Evolutionary conservation across 768 basidiomycete species (phyloP).

Genomic region (Podaxis sp.): DNA sequence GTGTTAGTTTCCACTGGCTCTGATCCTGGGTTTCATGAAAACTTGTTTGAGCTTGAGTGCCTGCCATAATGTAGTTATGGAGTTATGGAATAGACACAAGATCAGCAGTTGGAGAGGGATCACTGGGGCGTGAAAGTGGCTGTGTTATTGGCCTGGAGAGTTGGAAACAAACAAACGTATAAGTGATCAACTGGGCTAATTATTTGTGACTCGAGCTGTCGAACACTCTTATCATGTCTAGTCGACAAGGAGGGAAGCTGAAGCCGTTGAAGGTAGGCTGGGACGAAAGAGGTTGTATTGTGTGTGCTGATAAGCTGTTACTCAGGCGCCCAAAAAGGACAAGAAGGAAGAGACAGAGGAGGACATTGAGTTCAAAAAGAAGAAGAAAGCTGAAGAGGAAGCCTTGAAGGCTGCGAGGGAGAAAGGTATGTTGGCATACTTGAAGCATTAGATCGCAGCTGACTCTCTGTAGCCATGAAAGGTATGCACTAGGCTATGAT

Average conservation of each 20-base stretch:
- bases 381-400: conserved; percentile 70
- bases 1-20: conserved; percentile 20
- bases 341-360: conserved; percentile 71
- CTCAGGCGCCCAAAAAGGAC: conserved; percentile 79
- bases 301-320: conserved; percentile 5
- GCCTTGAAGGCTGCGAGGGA: conserved; percentile 70
- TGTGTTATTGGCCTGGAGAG: neutral
- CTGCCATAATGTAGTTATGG: neutral
- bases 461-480: conserved; percentile 43
- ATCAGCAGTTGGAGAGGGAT: neutral
- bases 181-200: neutral
- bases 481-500: conserved; percentile 30
- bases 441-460: neutral
- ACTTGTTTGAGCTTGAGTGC: neutral
- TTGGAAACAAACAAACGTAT: neutral
- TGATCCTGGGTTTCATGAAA: neutral
- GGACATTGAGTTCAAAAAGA: conserved; percentile 68
- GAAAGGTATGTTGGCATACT: conserved; percentile 43
- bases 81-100: neutral
- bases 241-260: conserved; percentile 78
- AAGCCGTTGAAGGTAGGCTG: conserved; percentile 77
- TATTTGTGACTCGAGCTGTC: conserved; percentile 10
- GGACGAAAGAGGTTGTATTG: neutral
- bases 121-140: neutral
- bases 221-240: conserved; percentile 37